Evolutionary conservation across 257 asterid species (phyloP).

Genomic region (Solanum pinnatisectum): DNA sequence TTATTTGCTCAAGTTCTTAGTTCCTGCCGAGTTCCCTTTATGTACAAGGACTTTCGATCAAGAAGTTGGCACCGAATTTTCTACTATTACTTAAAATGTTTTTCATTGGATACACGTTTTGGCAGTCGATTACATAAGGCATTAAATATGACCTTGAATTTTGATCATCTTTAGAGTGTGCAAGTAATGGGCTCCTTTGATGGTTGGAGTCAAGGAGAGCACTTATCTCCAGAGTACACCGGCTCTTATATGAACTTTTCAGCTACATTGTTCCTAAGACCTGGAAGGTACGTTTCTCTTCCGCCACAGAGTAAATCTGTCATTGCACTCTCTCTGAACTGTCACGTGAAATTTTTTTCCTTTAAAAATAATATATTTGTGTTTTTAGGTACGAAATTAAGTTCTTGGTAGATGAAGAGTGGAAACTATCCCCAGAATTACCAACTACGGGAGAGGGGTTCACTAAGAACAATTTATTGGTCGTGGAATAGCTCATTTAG

Average conservation of each 20-base stretch:
- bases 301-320: background rate
- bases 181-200: conserved; percentile 95
- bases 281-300: conserved; percentile 61
- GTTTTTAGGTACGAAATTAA: conserved; percentile 58
- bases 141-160: background rate
- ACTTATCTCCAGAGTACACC: conserved; percentile 67
- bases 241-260: conserved; percentile 63
- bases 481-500: conserved; percentile 46
- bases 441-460: conserved; percentile 76
- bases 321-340: background rate
- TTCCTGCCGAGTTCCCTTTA: background rate
- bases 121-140: background rate
- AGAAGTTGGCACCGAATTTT: background rate
- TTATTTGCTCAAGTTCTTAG: background rate
- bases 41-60: background rate
- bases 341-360: background rate
- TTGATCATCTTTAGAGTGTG: conserved; percentile 46
- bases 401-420: conserved; percentile 79
- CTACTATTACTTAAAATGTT: background rate
- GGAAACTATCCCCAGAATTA: conserved; percentile 62
- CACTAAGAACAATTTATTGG: conserved; percentile 64
- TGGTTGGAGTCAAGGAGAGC: conserved; percentile 85
- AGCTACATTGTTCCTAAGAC: conserved; percentile 67
- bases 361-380: background rate
- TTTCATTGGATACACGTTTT: background rate